Evolutionary conservation across 192 early-diverging fungal genomes (phyloP), one percentile per base, ranked within the genome.

Genomic region (Coemansia asiatica): DNA sequence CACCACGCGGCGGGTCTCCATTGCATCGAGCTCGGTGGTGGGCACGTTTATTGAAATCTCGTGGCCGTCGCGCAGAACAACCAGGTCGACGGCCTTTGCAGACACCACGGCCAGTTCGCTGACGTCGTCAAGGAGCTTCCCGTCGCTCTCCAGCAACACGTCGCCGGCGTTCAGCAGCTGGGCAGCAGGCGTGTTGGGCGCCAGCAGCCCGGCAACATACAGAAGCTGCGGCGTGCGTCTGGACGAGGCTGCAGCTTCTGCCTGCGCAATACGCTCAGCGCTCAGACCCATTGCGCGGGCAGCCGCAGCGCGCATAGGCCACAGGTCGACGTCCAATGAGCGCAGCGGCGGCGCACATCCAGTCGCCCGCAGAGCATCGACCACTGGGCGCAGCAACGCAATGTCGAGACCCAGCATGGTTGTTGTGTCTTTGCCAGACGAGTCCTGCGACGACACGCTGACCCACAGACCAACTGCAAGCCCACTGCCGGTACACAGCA

Each of bases 371-470:
- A 88, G 77, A 2, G 86, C 70, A 26, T 87, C 75, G 21, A 88
- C 31, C 1, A 83, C 67, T 7, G 70, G 68, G 16, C 69, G 64
- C 56, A 79, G 72, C 16, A 82, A n/a, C 15, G 69, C 31, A 18
- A 61, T 64, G 22, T 77, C 76, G 22, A 77, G 74, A 9, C 81
- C 76, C 8, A 78, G 85, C 85, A 88, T 87, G 27, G 86, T 86
- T 2, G 83, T 85, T 5, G 84, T 82, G 53, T 90, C 89, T 60
- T 89, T 88, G 46, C 79, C 83, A 31, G 79, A 84, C 54, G 82
- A 77, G 61, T 89, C 87, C 73, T 91, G 88, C 19, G 87, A 87
- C n/a, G 88, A 86, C 38, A 89, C 90, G 47, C 85, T 87, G 62
- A 87, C 76, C 87, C 88, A 91, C 26, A 92, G 58, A 0, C 84